Evolutionary conservation across 495 filamentous ascomycete genomes (phyloP).

Genomic region (Annulohypoxylon nitens): DNA sequence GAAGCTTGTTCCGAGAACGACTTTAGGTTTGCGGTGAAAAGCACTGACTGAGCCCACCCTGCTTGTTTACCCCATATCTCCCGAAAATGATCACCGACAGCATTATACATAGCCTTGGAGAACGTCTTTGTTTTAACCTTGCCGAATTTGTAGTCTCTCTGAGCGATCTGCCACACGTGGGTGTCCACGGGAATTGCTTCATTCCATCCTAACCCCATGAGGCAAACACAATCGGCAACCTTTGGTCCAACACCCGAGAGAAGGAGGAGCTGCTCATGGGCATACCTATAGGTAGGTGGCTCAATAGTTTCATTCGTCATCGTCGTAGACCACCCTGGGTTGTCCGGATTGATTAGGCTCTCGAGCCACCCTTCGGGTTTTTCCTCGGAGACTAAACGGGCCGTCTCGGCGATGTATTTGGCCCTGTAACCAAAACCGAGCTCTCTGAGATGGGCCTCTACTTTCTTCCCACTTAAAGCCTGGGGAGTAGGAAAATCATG

Average conservation of each 20-base stretch:
- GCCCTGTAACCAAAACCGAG: conserved; percentile 96
- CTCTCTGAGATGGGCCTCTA: conserved; percentile 81
- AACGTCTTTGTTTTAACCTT: conserved; percentile 87
- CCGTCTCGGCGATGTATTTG: conserved; percentile 89
- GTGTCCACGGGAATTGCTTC: conserved; percentile 97
- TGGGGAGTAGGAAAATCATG: conserved; percentile 88
- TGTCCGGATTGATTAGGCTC: conserved; percentile 79
- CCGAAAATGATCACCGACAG: conserved; percentile 90
- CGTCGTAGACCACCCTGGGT: conserved; percentile 61
- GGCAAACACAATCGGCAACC: conserved; percentile 94
- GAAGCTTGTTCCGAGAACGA: conserved; percentile 77
- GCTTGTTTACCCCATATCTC: conserved; percentile 93
- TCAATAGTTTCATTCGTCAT: conserved; percentile 9
- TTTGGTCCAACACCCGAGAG: conserved; percentile 94
- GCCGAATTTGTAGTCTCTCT: conserved; percentile 93
- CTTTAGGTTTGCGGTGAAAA: conserved; percentile 94
- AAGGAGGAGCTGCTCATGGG: conserved; percentile 82
- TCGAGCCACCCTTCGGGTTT: conserved; percentile 81
- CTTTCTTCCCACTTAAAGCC: conserved; percentile 73
- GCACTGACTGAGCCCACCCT: conserved; percentile 96
- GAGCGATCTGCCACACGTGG: conserved; percentile 98
- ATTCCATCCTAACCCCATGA: conserved; percentile 98
- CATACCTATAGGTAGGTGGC: conserved; percentile 72
- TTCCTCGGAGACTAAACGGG: conserved; percentile 75
- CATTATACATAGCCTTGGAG: conserved; percentile 88